These are phyloP conservation scores for Ogataea hybrid DNA, from an alignment of 1,139 yeast species.

Conservation along the genomic window DNA sequence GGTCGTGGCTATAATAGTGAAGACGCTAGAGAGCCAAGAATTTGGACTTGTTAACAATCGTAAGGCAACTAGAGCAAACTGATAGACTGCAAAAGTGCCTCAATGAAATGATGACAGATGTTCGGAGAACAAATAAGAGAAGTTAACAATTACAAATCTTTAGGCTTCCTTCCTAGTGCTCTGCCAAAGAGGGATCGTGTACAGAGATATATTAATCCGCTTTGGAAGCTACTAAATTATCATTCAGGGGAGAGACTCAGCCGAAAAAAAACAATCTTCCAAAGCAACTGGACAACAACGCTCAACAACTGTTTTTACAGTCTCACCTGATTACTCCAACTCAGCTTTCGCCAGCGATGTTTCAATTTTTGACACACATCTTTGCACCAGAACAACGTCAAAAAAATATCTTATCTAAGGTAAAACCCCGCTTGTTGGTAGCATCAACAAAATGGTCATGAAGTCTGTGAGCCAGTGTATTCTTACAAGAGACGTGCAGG, in stretches of 20 bases:
- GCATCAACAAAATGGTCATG: conserved; percentile 5
- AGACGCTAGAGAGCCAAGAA: no score
- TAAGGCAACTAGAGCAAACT: not conserved
- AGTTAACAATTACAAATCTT: conserved; percentile 6
- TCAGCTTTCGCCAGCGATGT: not conserved
- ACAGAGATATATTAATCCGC: not conserved
- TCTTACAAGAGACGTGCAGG: not conserved
- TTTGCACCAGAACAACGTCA: conserved; percentile 6
- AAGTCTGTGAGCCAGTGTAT: not conserved
- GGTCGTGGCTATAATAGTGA: no score
- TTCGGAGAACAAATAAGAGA: conserved; percentile 9
- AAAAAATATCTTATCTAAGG: conserved; percentile 1
- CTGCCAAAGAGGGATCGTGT: conserved; percentile 3
- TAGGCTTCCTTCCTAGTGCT: not conserved
- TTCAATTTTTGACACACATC: conserved; percentile 1
- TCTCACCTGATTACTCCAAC: no score
- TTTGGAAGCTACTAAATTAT: no score
- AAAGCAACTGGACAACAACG: no score
- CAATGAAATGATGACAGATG: conserved; percentile 3
- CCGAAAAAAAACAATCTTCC: no score
- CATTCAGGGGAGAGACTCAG: no score
- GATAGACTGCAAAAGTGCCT: not conserved
- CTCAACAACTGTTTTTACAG: no score
- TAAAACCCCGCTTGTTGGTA: conserved; percentile 8
- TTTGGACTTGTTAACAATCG: no score